phyloP scores from a whole-genome alignment of 768 basidiomycete genomes.

The Suillus plorans region DNA sequence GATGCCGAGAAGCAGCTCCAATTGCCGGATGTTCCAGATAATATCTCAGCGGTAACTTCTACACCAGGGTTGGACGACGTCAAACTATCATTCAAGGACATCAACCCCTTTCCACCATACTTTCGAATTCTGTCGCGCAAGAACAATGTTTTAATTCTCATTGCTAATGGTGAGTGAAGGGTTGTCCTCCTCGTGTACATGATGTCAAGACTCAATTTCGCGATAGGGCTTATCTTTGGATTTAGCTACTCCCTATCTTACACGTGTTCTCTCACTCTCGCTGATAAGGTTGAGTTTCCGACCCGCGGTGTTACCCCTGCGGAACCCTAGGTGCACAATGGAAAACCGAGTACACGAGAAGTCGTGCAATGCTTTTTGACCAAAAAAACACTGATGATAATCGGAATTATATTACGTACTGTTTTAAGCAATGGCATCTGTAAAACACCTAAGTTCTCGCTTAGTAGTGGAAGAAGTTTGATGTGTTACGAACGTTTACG shows the following conservation, averaged over 20 bases:
- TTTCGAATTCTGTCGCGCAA: conserved; percentile 51
- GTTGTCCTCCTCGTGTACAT: not conserved
- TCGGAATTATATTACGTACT: no score
- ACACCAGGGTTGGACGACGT: conserved; percentile 31
- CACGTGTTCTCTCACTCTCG: conserved; percentile 71
- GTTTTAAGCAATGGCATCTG: no score
- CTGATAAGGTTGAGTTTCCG: no score
- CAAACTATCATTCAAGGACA: conserved; percentile 60
- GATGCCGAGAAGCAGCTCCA: conserved; percentile 14
- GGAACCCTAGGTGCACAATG: no score
- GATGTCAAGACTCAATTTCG: conserved; percentile 6
- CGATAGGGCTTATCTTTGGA: conserved; percentile 61
- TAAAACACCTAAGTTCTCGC: no score
- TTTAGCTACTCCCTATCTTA: conserved; percentile 72
- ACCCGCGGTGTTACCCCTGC: no score
- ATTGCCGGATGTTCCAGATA: conserved; percentile 26
- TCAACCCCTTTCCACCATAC: conserved; percentile 73
- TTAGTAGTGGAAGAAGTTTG: no score
- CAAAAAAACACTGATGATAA: no score
- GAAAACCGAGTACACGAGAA: no score
- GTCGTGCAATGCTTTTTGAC: no score
- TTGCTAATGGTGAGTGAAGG: conserved; percentile 25
- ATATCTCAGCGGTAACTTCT: conserved; percentile 13
- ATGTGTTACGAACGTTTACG: no score
- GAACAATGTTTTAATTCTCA: conserved; percentile 68